Evolutionary conservation across 2,329 filamentous ascomycete genomes (phyloP).

Genomic region (Penicillium verrucosum): DNA sequence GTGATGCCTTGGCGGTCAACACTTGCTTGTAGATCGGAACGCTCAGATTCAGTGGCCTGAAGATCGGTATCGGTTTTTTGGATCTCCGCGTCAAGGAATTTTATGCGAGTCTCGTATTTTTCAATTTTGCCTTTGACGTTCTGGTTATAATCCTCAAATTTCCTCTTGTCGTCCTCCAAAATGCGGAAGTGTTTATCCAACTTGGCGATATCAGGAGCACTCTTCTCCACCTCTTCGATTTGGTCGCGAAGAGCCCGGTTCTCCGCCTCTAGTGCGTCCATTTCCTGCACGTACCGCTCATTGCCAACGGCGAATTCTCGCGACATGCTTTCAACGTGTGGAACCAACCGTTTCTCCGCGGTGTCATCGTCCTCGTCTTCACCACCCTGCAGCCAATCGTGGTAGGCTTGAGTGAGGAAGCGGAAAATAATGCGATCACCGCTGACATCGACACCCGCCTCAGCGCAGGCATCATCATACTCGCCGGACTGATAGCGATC

Average conservation of each 20-base stretch:
- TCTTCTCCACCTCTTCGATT: constrained; percentile 85
- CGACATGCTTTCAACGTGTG: constrained; percentile 85
- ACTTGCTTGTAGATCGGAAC: constrained; percentile 71
- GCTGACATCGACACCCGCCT: constrained; percentile 80
- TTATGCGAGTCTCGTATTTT: constrained; percentile 78
- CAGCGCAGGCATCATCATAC: constrained; percentile 87
- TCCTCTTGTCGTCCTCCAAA: constrained; percentile 87
- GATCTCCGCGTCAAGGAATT: constrained; percentile 81
- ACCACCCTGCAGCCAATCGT: constrained; percentile 89
- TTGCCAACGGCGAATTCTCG: constrained; percentile 81
- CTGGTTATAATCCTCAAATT: constrained; percentile 93
- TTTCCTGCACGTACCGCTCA: constrained; percentile 76
- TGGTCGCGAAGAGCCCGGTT: constrained; percentile 76
- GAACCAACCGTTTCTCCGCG: constrained; percentile 71
- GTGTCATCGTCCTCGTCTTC: constrained; percentile 86
- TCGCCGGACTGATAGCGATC: constrained; percentile 73
- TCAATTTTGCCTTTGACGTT: constrained; percentile 79
- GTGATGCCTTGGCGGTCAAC: constrained; percentile 93
- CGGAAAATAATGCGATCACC: constrained; percentile 92
- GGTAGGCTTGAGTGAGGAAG: constrained; percentile 85
- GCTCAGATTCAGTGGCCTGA: constrained; percentile 76
- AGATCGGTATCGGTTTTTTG: constrained; percentile 73
- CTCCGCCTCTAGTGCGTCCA: constrained; percentile 82
- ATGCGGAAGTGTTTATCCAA: constrained; percentile 89
- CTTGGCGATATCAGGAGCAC: constrained; percentile 75